These are phyloP conservation scores for Ogataea chonburiensis DNA, from an alignment of 805 yeast genomes.

Conservation along the genomic window DNA sequence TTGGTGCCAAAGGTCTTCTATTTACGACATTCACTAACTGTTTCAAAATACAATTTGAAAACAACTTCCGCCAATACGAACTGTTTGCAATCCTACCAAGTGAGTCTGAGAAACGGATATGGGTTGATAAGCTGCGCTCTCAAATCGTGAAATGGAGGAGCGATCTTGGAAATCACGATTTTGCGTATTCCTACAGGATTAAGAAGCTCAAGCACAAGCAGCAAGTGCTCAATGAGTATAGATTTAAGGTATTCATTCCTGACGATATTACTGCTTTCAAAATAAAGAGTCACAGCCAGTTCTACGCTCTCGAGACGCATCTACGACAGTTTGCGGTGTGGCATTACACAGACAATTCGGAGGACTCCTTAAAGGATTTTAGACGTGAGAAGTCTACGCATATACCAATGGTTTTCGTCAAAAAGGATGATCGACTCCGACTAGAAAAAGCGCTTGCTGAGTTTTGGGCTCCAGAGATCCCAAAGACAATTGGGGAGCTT, in stretches of 20 bases:
- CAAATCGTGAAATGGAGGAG: conserved; percentile 19
- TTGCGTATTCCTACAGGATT: conserved; percentile 23
- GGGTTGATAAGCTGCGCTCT: conserved; percentile 37
- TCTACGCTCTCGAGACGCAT: conserved; percentile 23
- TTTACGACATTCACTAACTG: conserved; percentile 32
- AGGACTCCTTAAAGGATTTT: conserved; percentile 11
- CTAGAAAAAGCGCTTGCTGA: conserved; percentile 32
- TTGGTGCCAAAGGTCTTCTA: conserved; percentile 26
- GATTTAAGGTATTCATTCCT: conserved; percentile 18
- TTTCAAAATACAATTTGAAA: conserved; percentile 49
- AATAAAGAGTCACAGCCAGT: conserved; percentile 20
- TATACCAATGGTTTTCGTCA: conserved; percentile 9
- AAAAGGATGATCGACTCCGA: conserved; percentile 23
- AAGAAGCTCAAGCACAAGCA: conserved; percentile 13
- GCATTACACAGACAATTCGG: conserved; percentile 13
- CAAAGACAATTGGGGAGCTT: conserved; percentile 13
- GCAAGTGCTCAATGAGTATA: conserved; percentile 12
- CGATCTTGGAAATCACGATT: conserved; percentile 36
- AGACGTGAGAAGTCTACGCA: conserved; percentile 10
- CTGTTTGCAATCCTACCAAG: conserved; percentile 37
- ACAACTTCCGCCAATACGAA: conserved; percentile 43
- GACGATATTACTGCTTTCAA: conserved; percentile 15
- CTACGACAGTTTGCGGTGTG: conserved; percentile 24
- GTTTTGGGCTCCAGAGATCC: conserved; percentile 35
- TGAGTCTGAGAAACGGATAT: conserved; percentile 37